A percentile compares a stretch with the other conserved stretches of the same genome.
phyloP scores from a whole-genome alignment of 1,284 basidiomycete genomes.

The Xerocomus tenax region DNA sequence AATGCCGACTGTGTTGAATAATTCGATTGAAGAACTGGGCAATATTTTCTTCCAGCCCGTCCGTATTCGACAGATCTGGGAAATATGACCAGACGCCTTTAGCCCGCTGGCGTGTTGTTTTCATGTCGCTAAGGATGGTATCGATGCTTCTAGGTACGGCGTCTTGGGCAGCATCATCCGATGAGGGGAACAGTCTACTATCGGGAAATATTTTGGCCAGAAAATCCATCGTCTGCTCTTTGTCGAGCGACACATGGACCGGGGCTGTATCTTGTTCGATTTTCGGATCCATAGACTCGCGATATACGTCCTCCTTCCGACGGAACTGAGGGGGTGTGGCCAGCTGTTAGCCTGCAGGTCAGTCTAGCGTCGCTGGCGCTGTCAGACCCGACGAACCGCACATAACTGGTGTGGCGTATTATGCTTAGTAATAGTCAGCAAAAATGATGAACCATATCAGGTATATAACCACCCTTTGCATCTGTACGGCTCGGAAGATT shows the following conservation, averaged over 20 bases:
- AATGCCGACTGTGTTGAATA: not conserved
- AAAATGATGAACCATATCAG: too few relatives aligned
- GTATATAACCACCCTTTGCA: too few relatives aligned
- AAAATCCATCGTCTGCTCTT: not conserved
- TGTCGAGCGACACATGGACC: not conserved
- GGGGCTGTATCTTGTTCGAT: not conserved
- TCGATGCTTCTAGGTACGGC: too few relatives aligned
- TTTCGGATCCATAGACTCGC: not conserved
- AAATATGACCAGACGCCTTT: too few relatives aligned
- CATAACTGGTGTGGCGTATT: not conserved
- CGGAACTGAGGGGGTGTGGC: not conserved
- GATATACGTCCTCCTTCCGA: not conserved
- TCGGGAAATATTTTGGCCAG: not conserved
- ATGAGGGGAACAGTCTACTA: too few relatives aligned
- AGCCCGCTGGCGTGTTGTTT: not conserved
- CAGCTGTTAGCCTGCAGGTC: not conserved
- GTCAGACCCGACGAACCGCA: not conserved
- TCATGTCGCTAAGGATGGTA: too few relatives aligned
- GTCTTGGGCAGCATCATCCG: too few relatives aligned
- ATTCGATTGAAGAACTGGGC: not conserved
- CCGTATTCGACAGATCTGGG: not conserved
- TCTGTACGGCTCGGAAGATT: too few relatives aligned
- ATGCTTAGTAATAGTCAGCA: not conserved
- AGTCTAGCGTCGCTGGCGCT: too few relatives aligned
- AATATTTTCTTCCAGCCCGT: not conserved